phyloP scores from a whole-genome alignment of 805 yeast genomes.

The Saccharomycopsis schoenii region DNA sequence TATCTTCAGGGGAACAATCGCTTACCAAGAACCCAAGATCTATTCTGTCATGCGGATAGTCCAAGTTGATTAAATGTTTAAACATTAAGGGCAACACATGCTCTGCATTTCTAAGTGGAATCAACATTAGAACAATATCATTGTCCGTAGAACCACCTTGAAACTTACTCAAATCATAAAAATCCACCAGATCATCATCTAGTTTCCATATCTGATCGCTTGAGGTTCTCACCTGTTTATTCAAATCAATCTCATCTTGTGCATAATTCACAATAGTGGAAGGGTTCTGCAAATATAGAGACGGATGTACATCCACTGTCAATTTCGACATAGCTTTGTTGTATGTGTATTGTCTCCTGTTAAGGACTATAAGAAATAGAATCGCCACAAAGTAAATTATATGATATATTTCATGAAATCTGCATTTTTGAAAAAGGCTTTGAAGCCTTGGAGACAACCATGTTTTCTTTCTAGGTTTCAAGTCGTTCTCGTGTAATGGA shows the following conservation, averaged over 20 bases:
- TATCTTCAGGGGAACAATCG: slow-evolving; percentile 50
- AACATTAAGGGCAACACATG: slow-evolving; percentile 73
- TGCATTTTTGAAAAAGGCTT: not conserved
- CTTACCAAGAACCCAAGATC: slow-evolving; percentile 76
- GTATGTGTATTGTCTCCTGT: not conserved
- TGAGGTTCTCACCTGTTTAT: not conserved
- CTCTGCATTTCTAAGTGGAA: slow-evolving; percentile 76
- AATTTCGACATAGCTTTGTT: not conserved
- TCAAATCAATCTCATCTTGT: not conserved
- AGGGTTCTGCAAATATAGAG: not conserved
- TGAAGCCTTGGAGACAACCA: not conserved
- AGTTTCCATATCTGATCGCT: not conserved
- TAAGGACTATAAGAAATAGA: not conserved
- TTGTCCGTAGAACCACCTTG: slow-evolving; percentile 7
- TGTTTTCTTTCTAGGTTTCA: not conserved
- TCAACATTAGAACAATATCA: slow-evolving; percentile 42
- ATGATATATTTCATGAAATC: not conserved
- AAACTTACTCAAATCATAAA: slow-evolving; percentile 6
- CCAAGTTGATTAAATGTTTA: slow-evolving; percentile 75
- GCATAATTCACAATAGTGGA: not conserved
- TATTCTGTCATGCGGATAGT: slow-evolving; percentile 71
- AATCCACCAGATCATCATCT: slow-evolving; percentile 2
- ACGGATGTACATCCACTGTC: not conserved
- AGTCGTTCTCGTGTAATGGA: not conserved
- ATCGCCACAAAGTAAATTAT: not conserved